Percentiles rank a stretch among this genome's conserved stretches.
Conservation (phyloP, 1,284 basidiomycete genomes). For the Moesziomyces sp. region DNA sequence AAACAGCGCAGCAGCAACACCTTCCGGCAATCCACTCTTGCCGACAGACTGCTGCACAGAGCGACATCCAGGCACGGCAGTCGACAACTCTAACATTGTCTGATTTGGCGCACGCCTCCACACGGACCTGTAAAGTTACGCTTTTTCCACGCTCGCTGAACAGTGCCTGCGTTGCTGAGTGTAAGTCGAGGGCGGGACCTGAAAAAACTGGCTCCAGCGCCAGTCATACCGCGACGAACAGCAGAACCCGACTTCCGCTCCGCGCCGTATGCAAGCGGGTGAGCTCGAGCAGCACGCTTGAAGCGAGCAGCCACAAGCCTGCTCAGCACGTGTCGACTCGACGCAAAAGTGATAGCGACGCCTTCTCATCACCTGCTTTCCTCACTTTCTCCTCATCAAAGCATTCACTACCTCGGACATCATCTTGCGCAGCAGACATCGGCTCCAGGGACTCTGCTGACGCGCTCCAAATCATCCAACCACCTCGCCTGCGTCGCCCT, state of each 20-base stretch:
- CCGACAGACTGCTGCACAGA: not conserved
- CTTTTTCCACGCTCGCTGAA: too few relatives aligned
- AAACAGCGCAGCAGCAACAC: too few relatives aligned
- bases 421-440: not conserved
- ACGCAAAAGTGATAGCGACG: not conserved
- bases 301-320: not conserved
- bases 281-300: not conserved
- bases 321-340: not conserved
- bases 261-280: not conserved
- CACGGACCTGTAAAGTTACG: not conserved
- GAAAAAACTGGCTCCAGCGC: too few relatives aligned
- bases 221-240: not conserved
- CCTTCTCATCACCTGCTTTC: not conserved
- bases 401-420: not conserved
- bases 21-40: not conserved
- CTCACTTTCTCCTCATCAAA: not conserved
- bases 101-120: not conserved
- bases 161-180: not conserved
- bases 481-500: not conserved
- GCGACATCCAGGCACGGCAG: not conserved
- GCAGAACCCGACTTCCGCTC: not conserved
- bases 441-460: not conserved
- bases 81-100: not conserved
- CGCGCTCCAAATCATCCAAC: not conserved
- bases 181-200: not conserved